Base-by-base conservation (phyloP, 805 yeast genomes). In the Candida arabinofermentans region DNA sequence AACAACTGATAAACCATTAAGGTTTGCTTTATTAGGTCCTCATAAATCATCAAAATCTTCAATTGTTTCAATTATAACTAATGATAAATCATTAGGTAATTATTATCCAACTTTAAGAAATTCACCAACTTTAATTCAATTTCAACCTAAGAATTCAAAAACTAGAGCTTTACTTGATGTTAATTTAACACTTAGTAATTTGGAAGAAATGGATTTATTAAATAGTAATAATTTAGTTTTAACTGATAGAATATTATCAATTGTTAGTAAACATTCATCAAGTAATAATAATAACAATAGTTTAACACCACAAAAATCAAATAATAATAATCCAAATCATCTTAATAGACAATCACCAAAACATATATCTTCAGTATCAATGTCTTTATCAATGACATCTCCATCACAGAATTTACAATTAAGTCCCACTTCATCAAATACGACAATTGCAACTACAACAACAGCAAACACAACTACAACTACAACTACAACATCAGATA, bases 61-160 rank as follows among this genome's bases (percentile, higher is more conserved):
- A 4, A 59, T 62, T 8, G 55, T 59, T 2, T 62, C 66, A 2
- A 59, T 59, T 14, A 42, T 61, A 17, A 42, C 57, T 32, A 59
- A 57, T 36, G 49, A 51, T 34, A 55, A 55, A 35, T 58, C 64
- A 1, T 35, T 78, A 37, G 89, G 82, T 44, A 83, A 84, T 0
- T 83, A 85, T 57, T 85, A 85, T 52, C 95, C 93, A 5, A 85
- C 91, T 3, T 67, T 74, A 34, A 74, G 71, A 41, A 79, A 80
- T 43, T 75, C 75, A 4, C 77, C 87, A 21, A 67, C 79, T 42
- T 57, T 83, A 30, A 70, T 81, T 44, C 77, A 77, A 16, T 84
- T 69, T 53, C 58, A 54, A 5, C 80, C 90, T 0, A 53, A 53
- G 14, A 54, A 65, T 12, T 49, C 47, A 0, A 47, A 57, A 14